A percentile compares a stretch with the other conserved stretches of the same genome.
These are phyloP conservation scores for Solioccasus polychromus DNA, from an alignment of 768 basidiomycete species.

Conservation along the genomic window DNA sequence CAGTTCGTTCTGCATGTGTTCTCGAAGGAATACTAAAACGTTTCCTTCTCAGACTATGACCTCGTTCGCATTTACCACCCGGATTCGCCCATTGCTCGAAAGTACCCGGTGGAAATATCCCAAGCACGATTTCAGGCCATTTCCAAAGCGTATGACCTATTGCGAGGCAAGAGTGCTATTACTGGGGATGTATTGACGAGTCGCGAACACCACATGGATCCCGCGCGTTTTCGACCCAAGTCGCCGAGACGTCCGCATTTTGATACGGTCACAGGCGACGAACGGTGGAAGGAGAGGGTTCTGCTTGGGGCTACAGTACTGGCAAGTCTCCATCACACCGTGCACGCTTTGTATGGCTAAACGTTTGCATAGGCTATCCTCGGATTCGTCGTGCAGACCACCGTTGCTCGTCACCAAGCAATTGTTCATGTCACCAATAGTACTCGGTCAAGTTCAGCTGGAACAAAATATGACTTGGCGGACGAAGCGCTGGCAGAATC, in stretches of 20 bases:
- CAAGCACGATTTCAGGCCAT: slow-evolving; percentile 71
- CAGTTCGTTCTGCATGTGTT: slow-evolving; percentile 19
- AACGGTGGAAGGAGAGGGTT: slow-evolving; percentile 64
- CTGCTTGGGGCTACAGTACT: slow-evolving; percentile 54
- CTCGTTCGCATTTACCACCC: slow-evolving; percentile 80
- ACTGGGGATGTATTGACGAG: slow-evolving; percentile 15
- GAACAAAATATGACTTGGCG: neutral
- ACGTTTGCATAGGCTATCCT: slow-evolving; percentile 29
- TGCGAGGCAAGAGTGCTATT: slow-evolving; percentile 46
- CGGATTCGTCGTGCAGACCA: slow-evolving; percentile 34
- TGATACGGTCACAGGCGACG: slow-evolving; percentile 46
- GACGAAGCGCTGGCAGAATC: slow-evolving; percentile 27
- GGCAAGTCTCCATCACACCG: slow-evolving; percentile 32
- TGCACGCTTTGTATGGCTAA: neutral
- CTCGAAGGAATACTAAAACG: slow-evolving; percentile 1
- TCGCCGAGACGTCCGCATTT: slow-evolving; percentile 42
- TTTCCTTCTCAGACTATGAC: slow-evolving; percentile 56
- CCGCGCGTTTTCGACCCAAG: slow-evolving; percentile 42
- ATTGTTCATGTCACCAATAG: slow-evolving; percentile 17
- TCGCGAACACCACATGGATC: slow-evolving; percentile 26
- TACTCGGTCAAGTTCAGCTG: slow-evolving; percentile 4
- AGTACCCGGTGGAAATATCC: slow-evolving; percentile 44
- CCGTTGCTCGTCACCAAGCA: slow-evolving; percentile 30
- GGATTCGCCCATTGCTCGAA: slow-evolving; percentile 51
- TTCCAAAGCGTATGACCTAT: slow-evolving; percentile 60